Percentiles rank a stretch among this genome's conserved stretches.
Evolutionary conservation across 805 yeast genomes (phyloP).

Genomic region (Alloascoidea africana): DNA sequence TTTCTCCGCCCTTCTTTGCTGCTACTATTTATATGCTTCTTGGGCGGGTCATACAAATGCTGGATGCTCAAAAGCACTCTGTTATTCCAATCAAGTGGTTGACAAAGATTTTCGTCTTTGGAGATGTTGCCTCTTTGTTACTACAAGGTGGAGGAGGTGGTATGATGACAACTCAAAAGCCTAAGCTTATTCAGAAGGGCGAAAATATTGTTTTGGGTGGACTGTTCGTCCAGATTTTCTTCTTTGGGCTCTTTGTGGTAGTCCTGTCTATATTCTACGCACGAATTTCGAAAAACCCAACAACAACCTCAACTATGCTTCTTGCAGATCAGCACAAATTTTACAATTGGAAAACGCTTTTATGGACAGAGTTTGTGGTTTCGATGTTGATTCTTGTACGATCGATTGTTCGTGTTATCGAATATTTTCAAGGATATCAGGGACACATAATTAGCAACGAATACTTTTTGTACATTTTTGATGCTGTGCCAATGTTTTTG

Average conservation of each 20-base stretch:
- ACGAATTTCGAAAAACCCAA: conserved; percentile 1
- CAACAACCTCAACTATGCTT: too few relatives aligned
- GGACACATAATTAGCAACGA: conserved; percentile 7
- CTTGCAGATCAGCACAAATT: too few relatives aligned
- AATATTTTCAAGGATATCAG: conserved; percentile 2
- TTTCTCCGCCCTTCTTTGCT: conserved; percentile 13
- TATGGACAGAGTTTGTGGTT: too few relatives aligned
- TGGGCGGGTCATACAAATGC: conserved; percentile 8
- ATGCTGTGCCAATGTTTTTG: conserved; percentile 8
- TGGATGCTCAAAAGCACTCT: conserved; percentile 8
- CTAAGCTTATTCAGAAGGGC: too few relatives aligned
- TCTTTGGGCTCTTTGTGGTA: conserved; percentile 17
- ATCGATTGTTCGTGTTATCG: conserved; percentile 61
- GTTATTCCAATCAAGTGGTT: conserved; percentile 7
- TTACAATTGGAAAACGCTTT: too few relatives aligned
- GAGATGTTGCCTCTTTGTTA: conserved; percentile 12
- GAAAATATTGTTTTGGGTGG: conserved; percentile 15
- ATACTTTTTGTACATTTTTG: conserved; percentile 8
- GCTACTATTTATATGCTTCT: conserved; percentile 13
- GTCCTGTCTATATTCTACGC: conserved; percentile 10
- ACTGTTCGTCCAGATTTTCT: conserved; percentile 16
- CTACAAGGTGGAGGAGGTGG: conserved; percentile 14
- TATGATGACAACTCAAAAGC: too few relatives aligned
- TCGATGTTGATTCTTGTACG: conserved; percentile 45
- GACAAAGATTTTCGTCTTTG: conserved; percentile 12